Conservation (phyloP, 2,329 filamentous ascomycete species). For the Scedosporium dehoogii region DNA sequence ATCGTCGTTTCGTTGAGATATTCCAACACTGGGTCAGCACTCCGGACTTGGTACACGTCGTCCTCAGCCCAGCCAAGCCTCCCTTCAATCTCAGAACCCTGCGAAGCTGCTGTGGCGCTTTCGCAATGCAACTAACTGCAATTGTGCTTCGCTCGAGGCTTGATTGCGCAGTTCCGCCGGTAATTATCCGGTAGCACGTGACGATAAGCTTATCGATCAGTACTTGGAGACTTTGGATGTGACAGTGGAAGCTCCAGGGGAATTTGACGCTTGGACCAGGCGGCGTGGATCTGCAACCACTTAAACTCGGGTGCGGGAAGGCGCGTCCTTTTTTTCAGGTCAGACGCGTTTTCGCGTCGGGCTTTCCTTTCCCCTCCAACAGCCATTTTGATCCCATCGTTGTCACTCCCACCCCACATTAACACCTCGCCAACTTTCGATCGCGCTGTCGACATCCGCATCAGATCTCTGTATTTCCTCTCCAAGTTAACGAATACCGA, state of each 20-base stretch:
- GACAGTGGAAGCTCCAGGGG: not conserved
- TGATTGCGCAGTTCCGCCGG: slow-evolving; percentile 7
- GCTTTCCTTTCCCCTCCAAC: slow-evolving; percentile 2
- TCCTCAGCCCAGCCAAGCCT: slow-evolving; percentile 3
- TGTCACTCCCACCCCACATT: not conserved
- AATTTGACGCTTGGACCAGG: slow-evolving; percentile 4
- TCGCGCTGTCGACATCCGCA: not conserved
- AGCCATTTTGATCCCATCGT: slow-evolving; percentile 5
- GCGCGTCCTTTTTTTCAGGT: slow-evolving; percentile 11
- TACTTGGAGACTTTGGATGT: not conserved
- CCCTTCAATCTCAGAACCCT: slow-evolving; percentile 1
- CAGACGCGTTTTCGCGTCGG: slow-evolving; percentile 8
- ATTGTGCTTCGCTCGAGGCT: not conserved
- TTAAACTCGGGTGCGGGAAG: slow-evolving; percentile 17
- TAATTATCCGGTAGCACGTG: slow-evolving; percentile 15
- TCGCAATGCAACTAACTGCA: not conserved
- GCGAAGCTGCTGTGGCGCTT: not conserved
- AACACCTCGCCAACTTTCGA: not conserved
- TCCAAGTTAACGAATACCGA: too few relatives aligned
- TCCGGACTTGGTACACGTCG: not conserved
- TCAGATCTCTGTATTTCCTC: too few relatives aligned
- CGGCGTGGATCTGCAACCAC: slow-evolving; percentile 18
- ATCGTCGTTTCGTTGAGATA: not conserved
- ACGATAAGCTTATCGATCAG: slow-evolving; percentile 8
- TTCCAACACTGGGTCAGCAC: not conserved